Base-by-base conservation (phyloP, 202 grass and related monocot genomes). In the Dendrocalamus latiflorus region DNA sequence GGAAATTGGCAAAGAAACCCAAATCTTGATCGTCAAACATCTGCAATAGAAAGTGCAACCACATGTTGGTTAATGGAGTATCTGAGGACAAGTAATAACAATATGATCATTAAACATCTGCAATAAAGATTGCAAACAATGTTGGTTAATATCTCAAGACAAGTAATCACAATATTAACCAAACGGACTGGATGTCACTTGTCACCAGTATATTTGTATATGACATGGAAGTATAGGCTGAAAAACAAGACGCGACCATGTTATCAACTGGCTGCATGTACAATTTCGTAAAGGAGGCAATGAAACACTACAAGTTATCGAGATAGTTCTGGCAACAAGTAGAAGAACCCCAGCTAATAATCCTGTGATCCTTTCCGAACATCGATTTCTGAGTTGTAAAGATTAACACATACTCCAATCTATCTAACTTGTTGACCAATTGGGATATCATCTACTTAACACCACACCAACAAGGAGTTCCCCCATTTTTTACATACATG, bases 1-100 rank as follows among this genome's bases (percentile, higher is more conserved):
- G 83, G 37, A 99, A 93, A 87, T 99, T 99, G 83, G 96, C 81
- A 87, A 99, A 95, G 89, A 99, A 99, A 20, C 96, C 96, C 85
- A 99, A 76, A 76, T 99, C 93, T 77, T 95, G 93, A 65, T 99
- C 91, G 50, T 93, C 91, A 87, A 99, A 93, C 96, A 99, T 99
- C 96, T 99, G 91, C 54, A 89, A 65, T 30, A 45, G n/a, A 80
- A 26, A 78, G 39, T 9, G 37, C 30, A 79, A 75, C 11, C 43
- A 83, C 28, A 83, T 28, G 41, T 65, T 33, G 13, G 62, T 83
- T 55, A 48, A 37, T 48, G n/a, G n/a, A n/a, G n/a, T 48, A 62
- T 74, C 12, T 30, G 34, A 42, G 24, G 9, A 21, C 3, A 81
- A 34, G 4, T 22, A 41, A 50, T 49, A 51, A 55, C 3, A n/a